A percentile compares a stretch with the other conserved stretches of the same genome.
Conservation (phyloP, 495 filamentous ascomycete species). For the Neurospora sublineolata region DNA sequence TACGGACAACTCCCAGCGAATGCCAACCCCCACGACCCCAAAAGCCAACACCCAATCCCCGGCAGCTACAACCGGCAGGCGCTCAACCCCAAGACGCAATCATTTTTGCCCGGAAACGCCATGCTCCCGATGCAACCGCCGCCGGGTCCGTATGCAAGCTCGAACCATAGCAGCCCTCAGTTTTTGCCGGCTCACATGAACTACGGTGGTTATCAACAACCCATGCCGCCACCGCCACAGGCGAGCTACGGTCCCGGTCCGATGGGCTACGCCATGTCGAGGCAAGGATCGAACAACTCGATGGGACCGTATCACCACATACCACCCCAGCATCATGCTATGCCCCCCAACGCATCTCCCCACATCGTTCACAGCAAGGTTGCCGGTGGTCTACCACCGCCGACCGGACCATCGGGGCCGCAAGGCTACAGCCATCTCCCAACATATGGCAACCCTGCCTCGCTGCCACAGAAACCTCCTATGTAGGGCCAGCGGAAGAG, state of each 20-base stretch:
- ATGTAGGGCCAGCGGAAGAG: constrained; percentile 15
- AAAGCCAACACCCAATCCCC: constrained; percentile 64
- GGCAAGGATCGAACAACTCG: constrained; percentile 43
- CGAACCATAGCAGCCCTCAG: constrained; percentile 36
- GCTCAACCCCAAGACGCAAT: constrained; percentile 87
- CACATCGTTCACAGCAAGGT: constrained; percentile 28
- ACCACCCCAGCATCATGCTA: constrained; percentile 6
- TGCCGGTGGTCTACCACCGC: constrained; percentile 15
- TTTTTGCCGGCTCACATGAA: constrained; percentile 31
- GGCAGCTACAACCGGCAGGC: constrained; percentile 71
- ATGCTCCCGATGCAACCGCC: constrained; percentile 33
- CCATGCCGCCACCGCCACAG: constrained; percentile 25
- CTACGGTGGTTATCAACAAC: constrained; percentile 31
- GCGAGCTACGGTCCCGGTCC: constrained; percentile 17
- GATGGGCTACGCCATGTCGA: constrained; percentile 36
- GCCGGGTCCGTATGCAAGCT: constrained; percentile 20
- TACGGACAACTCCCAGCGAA: constrained; percentile 69
- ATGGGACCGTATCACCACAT: constrained; percentile 33
- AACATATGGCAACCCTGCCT: constrained; percentile 44
- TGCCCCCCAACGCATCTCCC: constrained; percentile 24
- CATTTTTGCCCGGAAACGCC: constrained; percentile 61
- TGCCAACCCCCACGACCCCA: constrained; percentile 50
- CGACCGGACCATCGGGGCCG: constrained; percentile 13
- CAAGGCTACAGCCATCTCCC: constrained; percentile 38
- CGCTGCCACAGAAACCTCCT: constrained; percentile 45